Base-by-base conservation (phyloP, 2,329 filamentous ascomycete species). In the Aspergillus sp. region DNA sequence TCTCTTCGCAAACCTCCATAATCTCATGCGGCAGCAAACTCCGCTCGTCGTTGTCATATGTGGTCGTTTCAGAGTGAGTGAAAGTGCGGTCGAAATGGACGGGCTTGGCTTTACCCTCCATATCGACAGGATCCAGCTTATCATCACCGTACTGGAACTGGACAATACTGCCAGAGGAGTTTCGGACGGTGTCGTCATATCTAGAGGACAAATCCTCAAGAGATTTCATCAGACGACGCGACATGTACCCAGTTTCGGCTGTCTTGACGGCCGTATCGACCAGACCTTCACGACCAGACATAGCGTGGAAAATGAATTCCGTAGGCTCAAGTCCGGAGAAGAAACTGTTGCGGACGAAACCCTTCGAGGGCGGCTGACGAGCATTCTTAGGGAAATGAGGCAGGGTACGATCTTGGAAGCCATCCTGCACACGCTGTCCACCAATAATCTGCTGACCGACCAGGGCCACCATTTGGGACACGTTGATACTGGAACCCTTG, bases 191-290 rank as follows among this genome's bases (percentile, higher is more conserved):
- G 64, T 95, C 85, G 64, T 99, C 94, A 64, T 99, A 99, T 64
- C 91, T 86, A 0, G 89, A 91, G 1, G 92, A 96, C 3, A 97
- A 77, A 78, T 99, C 94, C 69, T 99, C 94, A 45, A 99, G 76
- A 3, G 91, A 96, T 74, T 99, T 99, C 93, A 99, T 99, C 68
- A 99, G 73, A 62, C 94, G 87, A 75, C 94, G 87, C 58, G 93
- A 97, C 94, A 99, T 99, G 76, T 99, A 99, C 59, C 94, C 94
- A 10, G 94, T 99, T 73, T 99, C 94, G 49, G 94, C 94, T 49
- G 94, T 99, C 78, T 99, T 99, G 76, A 97, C 94, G 56, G 94
- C 94, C 2, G 94, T 99, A 82, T 99, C 94, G 66, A 99, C 92
- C 61, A 99, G 78, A 84, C 94, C 94, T 84, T 97, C 94, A 85